These are phyloP conservation scores for Hanseniaspora nectarophila DNA, from an alignment of 805 yeast species.

Conservation along the genomic window DNA sequence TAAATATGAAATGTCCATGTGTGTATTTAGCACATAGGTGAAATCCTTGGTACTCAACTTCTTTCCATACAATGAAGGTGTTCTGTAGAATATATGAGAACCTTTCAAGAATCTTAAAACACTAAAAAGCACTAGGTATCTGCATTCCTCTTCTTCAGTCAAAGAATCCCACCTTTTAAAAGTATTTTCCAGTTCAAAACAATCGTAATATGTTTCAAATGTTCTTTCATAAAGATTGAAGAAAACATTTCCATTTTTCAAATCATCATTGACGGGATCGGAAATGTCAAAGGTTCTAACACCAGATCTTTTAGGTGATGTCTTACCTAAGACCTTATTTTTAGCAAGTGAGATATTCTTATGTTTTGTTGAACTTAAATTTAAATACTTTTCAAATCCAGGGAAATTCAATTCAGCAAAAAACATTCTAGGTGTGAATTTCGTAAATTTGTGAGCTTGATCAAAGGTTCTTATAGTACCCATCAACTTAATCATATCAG, in stretches of 20 bases:
- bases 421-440: not conserved
- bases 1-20: not conserved
- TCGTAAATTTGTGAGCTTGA: not conserved
- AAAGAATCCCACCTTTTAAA: not conserved
- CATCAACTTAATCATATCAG: not conserved
- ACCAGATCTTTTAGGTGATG: not conserved
- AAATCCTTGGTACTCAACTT: not conserved
- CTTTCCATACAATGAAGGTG: not conserved
- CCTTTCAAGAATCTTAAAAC: not conserved
- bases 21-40: not conserved
- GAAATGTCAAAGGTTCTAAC: not conserved
- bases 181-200: not conserved
- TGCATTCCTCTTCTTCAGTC: not conserved
- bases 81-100: not conserved
- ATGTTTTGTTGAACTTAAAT: not conserved
- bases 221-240: not conserved
- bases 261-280: not conserved
- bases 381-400: not conserved
- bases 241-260: not conserved
- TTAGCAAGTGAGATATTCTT: not conserved
- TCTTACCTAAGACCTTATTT: too few relatives aligned
- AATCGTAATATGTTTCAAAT: not conserved
- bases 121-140: not conserved
- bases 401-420: not conserved
- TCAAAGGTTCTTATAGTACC: not conserved